These are phyloP conservation scores for Penicillium sp. DNA, from an alignment of 2,329 filamentous ascomycete genomes.

Conservation along the genomic window DNA sequence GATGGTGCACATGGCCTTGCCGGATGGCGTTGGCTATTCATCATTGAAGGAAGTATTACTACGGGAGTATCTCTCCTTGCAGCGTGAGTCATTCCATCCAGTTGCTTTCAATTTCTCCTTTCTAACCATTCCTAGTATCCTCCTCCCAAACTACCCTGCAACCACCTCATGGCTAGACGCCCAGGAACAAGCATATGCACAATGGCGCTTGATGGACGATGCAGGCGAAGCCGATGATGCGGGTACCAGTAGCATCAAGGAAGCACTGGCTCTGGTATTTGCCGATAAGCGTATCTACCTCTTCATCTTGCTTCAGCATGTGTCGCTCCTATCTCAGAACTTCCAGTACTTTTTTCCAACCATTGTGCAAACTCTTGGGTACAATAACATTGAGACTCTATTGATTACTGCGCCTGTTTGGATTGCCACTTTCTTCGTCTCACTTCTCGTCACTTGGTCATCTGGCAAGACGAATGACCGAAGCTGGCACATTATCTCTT, in stretches of 20 bases:
- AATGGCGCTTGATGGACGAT: slow-evolving; percentile 54
- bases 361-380: slow-evolving; percentile 63
- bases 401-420: slow-evolving; percentile 54
- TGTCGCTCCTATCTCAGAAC: slow-evolving; percentile 52
- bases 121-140: slow-evolving; percentile 20
- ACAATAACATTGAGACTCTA: slow-evolving; percentile 48
- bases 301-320: slow-evolving; percentile 50
- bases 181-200: slow-evolving; percentile 55
- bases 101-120: background rate
- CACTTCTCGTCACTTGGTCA: slow-evolving; percentile 55
- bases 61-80: slow-evolving; percentile 38
- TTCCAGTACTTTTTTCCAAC: slow-evolving; percentile 68
- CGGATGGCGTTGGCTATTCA: slow-evolving; percentile 59
- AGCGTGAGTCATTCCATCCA: slow-evolving; percentile 33
- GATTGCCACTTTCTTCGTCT: slow-evolving; percentile 57
- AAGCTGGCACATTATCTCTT: slow-evolving; percentile 56
- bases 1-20: slow-evolving; percentile 35
- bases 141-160: slow-evolving; percentile 53
- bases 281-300: slow-evolving; percentile 35
- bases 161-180: slow-evolving; percentile 54
- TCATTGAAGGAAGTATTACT: slow-evolving; percentile 53
- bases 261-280: slow-evolving; percentile 45
- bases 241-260: slow-evolving; percentile 42
- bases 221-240: slow-evolving; percentile 47
- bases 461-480: slow-evolving; percentile 57